Evolutionary conservation across 805 yeast genomes (phyloP).

Genomic region (Lachancea meyersii): DNA sequence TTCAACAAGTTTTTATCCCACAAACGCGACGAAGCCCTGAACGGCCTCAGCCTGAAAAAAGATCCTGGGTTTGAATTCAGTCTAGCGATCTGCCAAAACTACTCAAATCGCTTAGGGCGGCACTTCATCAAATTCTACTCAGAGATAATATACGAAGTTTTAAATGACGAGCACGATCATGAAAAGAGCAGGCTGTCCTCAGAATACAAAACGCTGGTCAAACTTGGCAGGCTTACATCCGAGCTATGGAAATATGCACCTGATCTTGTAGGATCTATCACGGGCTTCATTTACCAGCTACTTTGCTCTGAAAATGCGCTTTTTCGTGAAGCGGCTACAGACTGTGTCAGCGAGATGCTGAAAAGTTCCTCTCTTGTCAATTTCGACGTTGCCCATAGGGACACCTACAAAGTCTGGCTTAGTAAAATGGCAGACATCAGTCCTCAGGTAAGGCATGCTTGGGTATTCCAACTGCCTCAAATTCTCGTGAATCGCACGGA

Average conservation of each 20-base stretch:
- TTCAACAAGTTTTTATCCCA: constrained; percentile 53
- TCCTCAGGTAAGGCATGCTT: constrained; percentile 54
- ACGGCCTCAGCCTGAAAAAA: constrained; percentile 25
- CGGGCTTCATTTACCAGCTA: constrained; percentile 77
- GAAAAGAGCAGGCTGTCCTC: constrained; percentile 10
- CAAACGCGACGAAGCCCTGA: constrained; percentile 25
- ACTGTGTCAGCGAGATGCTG: constrained; percentile 63
- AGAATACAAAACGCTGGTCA: constrained; percentile 41
- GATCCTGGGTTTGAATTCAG: constrained; percentile 64
- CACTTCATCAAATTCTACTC: constrained; percentile 74
- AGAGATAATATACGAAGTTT: constrained; percentile 57
- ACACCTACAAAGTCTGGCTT: constrained; percentile 65
- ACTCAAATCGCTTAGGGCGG: constrained; percentile 68
- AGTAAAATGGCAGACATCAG: constrained; percentile 68
- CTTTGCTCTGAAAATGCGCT: constrained; percentile 61
- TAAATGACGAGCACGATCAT: constrained; percentile 17
- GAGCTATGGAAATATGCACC: constrained; percentile 78
- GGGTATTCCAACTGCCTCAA: constrained; percentile 56
- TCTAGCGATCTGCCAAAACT: constrained; percentile 58
- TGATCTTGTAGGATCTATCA: constrained; percentile 61
- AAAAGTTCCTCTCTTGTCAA: constrained; percentile 45
- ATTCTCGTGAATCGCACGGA: constrained; percentile 44
- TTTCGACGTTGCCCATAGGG: constrained; percentile 51
- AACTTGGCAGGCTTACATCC: constrained; percentile 55
- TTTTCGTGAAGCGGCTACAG: constrained; percentile 62